Conservation (phyloP, 306 rosid species). For the Cucurbita ficifolia region DNA sequence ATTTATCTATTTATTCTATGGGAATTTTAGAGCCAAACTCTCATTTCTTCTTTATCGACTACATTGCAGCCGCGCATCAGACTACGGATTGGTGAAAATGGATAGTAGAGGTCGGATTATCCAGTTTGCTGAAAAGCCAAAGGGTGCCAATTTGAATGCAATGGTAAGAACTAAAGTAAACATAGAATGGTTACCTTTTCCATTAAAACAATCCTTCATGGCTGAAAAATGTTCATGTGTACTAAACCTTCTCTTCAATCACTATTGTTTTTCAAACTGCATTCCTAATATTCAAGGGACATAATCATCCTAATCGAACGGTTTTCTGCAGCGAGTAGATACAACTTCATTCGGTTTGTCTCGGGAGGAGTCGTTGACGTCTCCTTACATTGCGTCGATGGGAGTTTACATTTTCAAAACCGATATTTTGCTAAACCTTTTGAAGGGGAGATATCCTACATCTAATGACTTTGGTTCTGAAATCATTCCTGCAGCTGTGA, state of each 20-base stretch:
- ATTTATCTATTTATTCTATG: not conserved
- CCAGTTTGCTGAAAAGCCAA: constrained; percentile 78
- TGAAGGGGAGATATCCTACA: constrained; percentile 72
- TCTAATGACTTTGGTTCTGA: constrained; percentile 91
- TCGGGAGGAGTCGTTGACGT: constrained; percentile 32
- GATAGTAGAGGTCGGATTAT: constrained; percentile 50
- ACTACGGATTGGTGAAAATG: constrained; percentile 69
- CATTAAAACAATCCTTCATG: not conserved
- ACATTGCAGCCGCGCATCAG: constrained; percentile 70
- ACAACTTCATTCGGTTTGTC: constrained; percentile 60
- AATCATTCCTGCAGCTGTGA: constrained; percentile 82
- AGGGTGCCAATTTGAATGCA: constrained; percentile 43
- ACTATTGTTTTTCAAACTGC: not conserved
- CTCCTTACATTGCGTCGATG: constrained; percentile 85
- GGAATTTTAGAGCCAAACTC: not conserved
- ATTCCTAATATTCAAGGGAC: not conserved
- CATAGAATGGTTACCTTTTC: not conserved
- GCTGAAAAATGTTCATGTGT: not conserved
- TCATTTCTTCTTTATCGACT: not conserved
- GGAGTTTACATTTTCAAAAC: constrained; percentile 85
- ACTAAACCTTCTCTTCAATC: not conserved
- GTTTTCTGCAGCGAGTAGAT: constrained; percentile 60
- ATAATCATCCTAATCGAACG: not conserved
- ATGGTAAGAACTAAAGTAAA: constrained; percentile 37
- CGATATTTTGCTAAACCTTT: constrained; percentile 56